These are phyloP conservation scores for Sordariomycetes sp. DNA, from an alignment of 2,329 filamentous ascomycete genomes.

Conservation along the genomic window DNA sequence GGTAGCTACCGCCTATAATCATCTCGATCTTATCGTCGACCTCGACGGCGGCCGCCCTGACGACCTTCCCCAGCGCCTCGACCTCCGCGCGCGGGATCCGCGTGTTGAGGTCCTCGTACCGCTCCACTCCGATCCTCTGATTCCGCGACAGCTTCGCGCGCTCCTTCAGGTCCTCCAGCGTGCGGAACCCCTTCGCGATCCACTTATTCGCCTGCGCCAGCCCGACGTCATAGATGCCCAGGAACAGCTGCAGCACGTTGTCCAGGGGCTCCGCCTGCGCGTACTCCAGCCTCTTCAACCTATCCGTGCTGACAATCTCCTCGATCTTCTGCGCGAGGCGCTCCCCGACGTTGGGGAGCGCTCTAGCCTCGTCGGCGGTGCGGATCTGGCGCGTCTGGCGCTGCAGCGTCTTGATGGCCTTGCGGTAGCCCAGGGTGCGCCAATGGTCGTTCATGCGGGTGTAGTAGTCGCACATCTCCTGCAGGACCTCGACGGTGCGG, in stretches of 20 bases:
- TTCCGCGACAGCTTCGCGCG: constrained; percentile 55
- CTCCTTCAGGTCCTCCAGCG: constrained; percentile 57
- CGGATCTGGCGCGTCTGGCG: constrained; percentile 52
- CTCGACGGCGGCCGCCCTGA: constrained; percentile 44
- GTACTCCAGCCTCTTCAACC: constrained; percentile 61
- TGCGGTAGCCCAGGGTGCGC: constrained; percentile 66
- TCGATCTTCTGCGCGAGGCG: constrained; percentile 78
- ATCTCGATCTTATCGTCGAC: constrained; percentile 57
- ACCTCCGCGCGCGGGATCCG: constrained; percentile 74
- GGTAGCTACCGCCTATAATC: constrained; percentile 75
- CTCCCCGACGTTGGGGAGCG: constrained; percentile 58
- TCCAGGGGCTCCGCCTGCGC: constrained; percentile 58
- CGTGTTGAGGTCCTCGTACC: constrained; percentile 67
- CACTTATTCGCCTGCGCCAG: constrained; percentile 60
- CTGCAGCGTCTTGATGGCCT: constrained; percentile 62
- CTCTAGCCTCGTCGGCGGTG: constrained; percentile 58
- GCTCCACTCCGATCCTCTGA: constrained; percentile 68
- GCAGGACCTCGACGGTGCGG: constrained; percentile 64
- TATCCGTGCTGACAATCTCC: constrained; percentile 70
- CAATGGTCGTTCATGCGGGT: constrained; percentile 64
- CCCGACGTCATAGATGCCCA: constrained; percentile 73
- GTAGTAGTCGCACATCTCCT: constrained; percentile 74
- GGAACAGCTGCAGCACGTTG: constrained; percentile 55
- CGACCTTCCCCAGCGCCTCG: constrained; percentile 53
- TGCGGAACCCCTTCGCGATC: constrained; percentile 64